These are phyloP conservation scores for Phytophthora uliginosa DNA, from an alignment of 352 stramenopile genomes.

Conservation along the genomic window DNA sequence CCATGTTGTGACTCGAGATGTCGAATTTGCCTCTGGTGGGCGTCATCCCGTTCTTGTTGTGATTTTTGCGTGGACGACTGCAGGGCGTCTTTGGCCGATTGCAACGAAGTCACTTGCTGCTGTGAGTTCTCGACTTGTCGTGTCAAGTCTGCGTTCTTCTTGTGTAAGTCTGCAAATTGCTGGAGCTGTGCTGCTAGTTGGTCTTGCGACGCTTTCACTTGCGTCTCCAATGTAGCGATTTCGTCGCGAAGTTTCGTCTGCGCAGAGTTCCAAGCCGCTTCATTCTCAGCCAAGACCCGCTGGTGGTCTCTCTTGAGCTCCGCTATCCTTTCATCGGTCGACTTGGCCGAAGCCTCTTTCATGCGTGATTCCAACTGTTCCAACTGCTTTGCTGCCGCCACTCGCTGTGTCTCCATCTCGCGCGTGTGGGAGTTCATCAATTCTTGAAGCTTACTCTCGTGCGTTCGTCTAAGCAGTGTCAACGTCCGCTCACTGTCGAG, in stretches of 20 bases:
- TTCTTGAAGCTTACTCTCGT: slow-evolving; percentile 33
- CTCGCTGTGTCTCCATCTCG: slow-evolving; percentile 29
- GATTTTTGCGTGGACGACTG: slow-evolving; percentile 38
- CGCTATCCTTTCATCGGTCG: slow-evolving; percentile 34
- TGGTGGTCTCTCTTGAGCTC: slow-evolving; percentile 39
- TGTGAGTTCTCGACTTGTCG: slow-evolving; percentile 33
- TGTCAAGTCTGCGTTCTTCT: slow-evolving; percentile 28
- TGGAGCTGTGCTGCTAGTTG: slow-evolving; percentile 21
- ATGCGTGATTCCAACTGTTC: slow-evolving; percentile 27
- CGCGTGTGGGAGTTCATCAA: slow-evolving; percentile 30
- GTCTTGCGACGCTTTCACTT: slow-evolving; percentile 34
- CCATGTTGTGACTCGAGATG: slow-evolving; percentile 44
- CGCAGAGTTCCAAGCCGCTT: slow-evolving; percentile 25
- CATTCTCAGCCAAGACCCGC: slow-evolving; percentile 22
- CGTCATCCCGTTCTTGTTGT: slow-evolving; percentile 57
- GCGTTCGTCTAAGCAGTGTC: slow-evolving; percentile 20
- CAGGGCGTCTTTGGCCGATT: slow-evolving; percentile 41
- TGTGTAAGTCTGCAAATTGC: slow-evolving; percentile 22
- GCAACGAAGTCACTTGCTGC: slow-evolving; percentile 38
- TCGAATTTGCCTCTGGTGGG: slow-evolving; percentile 48
- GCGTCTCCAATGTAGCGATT: slow-evolving; percentile 18
- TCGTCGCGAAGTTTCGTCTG: slow-evolving; percentile 25
- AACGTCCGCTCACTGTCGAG: slow-evolving; percentile 23
- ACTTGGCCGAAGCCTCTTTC: slow-evolving; percentile 23
- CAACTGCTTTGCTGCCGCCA: slow-evolving; percentile 16